Evolutionary conservation across 495 filamentous ascomycete species (phyloP), one percentile per base, ranked within the genome.

Genomic region (Penicillium pulvis): DNA sequence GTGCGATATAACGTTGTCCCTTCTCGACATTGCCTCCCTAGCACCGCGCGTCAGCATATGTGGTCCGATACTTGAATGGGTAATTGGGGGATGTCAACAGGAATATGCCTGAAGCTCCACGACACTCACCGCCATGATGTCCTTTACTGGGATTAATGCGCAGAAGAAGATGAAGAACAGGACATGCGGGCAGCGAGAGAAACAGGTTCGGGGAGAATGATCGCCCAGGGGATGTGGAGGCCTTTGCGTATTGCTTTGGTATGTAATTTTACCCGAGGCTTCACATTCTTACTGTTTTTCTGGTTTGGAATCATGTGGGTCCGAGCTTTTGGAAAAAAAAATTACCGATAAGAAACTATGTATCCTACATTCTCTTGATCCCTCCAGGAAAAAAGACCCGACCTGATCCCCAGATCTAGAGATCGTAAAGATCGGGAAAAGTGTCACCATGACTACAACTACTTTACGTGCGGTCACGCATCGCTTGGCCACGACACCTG

Each of bases 1-100:
- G 84, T 67, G 81, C 79, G 62, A 93, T 79, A 73, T 97, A 96
- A 65, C 86, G 84, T 58, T 81, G 82, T 49, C 87, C 92, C 78
- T 98, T 98, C 56, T 81, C 81, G 46, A 66, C 65, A 58, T 79
- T 76, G 61, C 71, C 73, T 68, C 71, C 72, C 81, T 82, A 67
- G 46, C 55, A 31, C 42, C 59, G 67, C 49, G 39, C 62, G 68
- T 75, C 58, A 75, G 62, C 60, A 54, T 63, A 49, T 41, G 4
- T 14, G 39, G 39, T 6, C 39, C 26, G 43, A 5, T 46, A 23
- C 9, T 46, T n/a, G 43, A 10, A 19, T 16, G 6, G 39, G 12
- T 41, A 17, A 41, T 49, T 28, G 6, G 31, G 31, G 30, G 9
- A 19, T 52, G 17, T 30, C 33, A 23, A 24, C 31, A 14, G 17